Base-by-base conservation (phyloP, 1,284 basidiomycete species). In the Pseudozyma pruni region DNA sequence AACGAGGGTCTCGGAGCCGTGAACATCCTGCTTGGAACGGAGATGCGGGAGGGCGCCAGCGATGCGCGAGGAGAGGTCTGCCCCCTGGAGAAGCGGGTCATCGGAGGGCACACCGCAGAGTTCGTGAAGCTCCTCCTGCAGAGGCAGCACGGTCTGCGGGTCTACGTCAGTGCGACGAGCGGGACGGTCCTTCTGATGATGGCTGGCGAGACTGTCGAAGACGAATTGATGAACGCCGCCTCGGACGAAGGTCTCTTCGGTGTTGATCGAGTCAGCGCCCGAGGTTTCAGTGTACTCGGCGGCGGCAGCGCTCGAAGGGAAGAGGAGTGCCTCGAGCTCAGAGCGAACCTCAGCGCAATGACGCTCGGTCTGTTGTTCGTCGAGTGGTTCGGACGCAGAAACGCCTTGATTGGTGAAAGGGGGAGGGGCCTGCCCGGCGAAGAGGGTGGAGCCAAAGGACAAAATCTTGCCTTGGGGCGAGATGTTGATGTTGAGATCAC, bases 391-490 rank as follows among this genome's bases (percentile, higher is more conserved):
- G 17, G 55, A 16, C 4, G 40, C 35, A 13, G 53, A 43, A 29
- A 58, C 62, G n/a, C 56, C 62, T 8, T 54, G 67, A 44, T 72
- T 74, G 66, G 57, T 66, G 56, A 69, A 62, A 16, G 63, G 72
- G 20, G 52, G 45, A 35, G 75, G 75, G 11, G 63, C 58, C 34
- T 61, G 43, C 19, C 75, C 76, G 27, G 44, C 39, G 48, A 61
- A 78, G 50, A 78, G 67, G 32, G 75, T 71, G 33, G 60, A 64
- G 43, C 75, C 72, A 19, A 76, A 78, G 23, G 69, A 70, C 32
- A 76, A 61, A 23, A 76, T 54, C 46, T 75, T 61, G 61, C 75
- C 75, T 27, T 62, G 33, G 27, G 61, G 54, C 16, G 58, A 62
- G 22, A 72, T 63, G 44, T 72, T 72, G 52, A 72, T 61, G 54